phyloP scores from a whole-genome alignment of 345 rosid species.

The Eucalyptus urophylla region DNA sequence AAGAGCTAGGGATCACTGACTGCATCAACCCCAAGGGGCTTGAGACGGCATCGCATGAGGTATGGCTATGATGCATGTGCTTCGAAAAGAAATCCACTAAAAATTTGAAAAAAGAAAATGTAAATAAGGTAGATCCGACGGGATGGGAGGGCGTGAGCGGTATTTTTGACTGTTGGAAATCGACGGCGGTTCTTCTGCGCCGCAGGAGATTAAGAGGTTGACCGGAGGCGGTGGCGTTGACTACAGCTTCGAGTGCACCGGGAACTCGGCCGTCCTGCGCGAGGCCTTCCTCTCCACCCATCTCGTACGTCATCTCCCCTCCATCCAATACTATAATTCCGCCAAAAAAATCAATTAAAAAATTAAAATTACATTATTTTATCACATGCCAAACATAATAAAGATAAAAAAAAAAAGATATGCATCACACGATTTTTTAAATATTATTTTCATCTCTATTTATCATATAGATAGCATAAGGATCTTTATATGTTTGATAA shows the following conservation, averaged over 20 bases:
- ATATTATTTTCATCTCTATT: not conserved
- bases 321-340: not conserved
- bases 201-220: conserved; percentile 39
- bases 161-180: not conserved
- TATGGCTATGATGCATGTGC: not conserved
- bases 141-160: not conserved
- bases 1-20: conserved; percentile 16
- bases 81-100: not conserved
- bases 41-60: conserved; percentile 18
- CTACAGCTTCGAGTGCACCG: conserved; percentile 52
- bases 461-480: not conserved
- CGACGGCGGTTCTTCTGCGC: not conserved
- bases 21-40: conserved; percentile 17
- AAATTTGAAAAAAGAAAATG: not conserved
- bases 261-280: conserved; percentile 39
- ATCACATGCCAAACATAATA: not conserved
- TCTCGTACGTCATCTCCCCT: not conserved
- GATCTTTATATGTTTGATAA: not conserved
- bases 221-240: conserved; percentile 59
- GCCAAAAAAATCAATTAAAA: no score
- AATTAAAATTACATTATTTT: no score
- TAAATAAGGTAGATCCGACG: not conserved
- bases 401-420: no score
- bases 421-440: rapidly evolving
- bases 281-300: conserved; percentile 60